phyloP scores from a whole-genome alignment of 1,284 basidiomycete species.

The Apiotrichum sp. region DNA sequence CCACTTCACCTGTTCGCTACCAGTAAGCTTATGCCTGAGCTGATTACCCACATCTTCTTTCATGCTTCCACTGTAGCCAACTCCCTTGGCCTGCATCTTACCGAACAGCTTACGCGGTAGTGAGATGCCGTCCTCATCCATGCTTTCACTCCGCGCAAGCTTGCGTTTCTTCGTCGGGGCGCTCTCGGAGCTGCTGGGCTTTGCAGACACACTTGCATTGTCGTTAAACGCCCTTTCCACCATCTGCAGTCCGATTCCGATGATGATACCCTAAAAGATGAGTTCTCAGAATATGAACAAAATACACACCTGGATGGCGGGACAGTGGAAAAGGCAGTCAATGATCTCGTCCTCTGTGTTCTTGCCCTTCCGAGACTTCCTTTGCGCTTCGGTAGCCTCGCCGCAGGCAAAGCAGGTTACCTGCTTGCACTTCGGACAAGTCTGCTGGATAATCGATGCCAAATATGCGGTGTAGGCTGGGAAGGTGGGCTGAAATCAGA shows the following conservation, averaged over 20 bases:
- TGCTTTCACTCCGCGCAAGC: no score
- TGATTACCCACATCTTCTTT: constrained; percentile 66
- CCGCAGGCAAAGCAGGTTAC: constrained; percentile 78
- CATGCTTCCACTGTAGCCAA: constrained; percentile 71
- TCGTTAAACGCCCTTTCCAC: constrained; percentile 30
- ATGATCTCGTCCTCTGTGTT: constrained; percentile 30
- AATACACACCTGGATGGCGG: constrained; percentile 56
- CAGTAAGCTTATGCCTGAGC: not conserved
- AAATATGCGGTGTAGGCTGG: constrained; percentile 62
- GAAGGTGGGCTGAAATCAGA: constrained; percentile 59
- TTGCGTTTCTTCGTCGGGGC: no score
- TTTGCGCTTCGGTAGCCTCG: constrained; percentile 48
- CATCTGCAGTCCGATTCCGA: constrained; percentile 69
- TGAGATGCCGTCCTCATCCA: no score
- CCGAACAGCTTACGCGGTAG: no score
- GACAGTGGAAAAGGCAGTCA: constrained; percentile 72
- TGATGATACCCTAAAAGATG: constrained; percentile 60
- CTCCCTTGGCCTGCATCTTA: constrained; percentile 54
- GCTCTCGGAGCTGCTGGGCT: no score
- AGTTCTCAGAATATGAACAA: not conserved
- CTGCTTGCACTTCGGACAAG: constrained; percentile 60
- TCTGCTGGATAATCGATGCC: constrained; percentile 54
- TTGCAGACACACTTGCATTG: not conserved
- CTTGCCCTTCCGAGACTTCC: constrained; percentile 6
- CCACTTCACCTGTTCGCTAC: constrained; percentile 55